These are phyloP conservation scores for Suillus tomentosus DNA, from an alignment of 768 basidiomycete species.

Conservation along the genomic window DNA sequence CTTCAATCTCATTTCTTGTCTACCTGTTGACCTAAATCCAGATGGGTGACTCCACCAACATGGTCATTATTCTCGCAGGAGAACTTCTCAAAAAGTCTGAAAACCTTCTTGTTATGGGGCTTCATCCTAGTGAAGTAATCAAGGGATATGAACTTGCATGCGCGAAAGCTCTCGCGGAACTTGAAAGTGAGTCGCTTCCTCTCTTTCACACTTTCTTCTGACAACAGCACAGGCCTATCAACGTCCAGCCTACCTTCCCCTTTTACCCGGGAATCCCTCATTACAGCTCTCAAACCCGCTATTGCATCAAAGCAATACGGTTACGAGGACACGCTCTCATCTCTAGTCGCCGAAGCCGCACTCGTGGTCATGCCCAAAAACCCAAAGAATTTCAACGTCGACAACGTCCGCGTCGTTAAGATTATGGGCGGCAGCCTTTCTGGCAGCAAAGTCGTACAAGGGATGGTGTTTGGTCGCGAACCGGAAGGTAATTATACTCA, in stretches of 20 bases:
- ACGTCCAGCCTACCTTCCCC: slow-evolving; percentile 70
- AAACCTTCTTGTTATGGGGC: slow-evolving; percentile 89
- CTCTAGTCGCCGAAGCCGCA: slow-evolving; percentile 91
- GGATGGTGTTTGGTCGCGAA: slow-evolving; percentile 98
- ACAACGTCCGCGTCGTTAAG: slow-evolving; percentile 97
- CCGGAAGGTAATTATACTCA: slow-evolving; percentile 69
- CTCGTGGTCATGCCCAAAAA: slow-evolving; percentile 89
- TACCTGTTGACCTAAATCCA: slow-evolving; percentile 31
- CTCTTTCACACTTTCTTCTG: slow-evolving; percentile 15
- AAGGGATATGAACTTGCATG: slow-evolving; percentile 94
- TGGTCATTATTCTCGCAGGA: slow-evolving; percentile 92
- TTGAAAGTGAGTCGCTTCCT: slow-evolving; percentile 71
- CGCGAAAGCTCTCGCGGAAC: slow-evolving; percentile 78
- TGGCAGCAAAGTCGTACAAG: slow-evolving; percentile 85
- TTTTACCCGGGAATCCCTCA: slow-evolving; percentile 66
- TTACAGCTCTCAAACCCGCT: slow-evolving; percentile 80
- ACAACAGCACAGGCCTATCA: slow-evolving; percentile 57
- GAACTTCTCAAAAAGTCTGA: slow-evolving; percentile 95
- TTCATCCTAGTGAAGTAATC: slow-evolving; percentile 95
- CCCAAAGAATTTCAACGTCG: slow-evolving; percentile 93
- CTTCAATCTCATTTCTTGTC: slow-evolving; percentile 4
- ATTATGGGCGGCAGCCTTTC: slow-evolving; percentile 94
- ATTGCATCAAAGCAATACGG: slow-evolving; percentile 99
- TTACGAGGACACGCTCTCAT: slow-evolving; percentile 78
- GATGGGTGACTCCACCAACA: slow-evolving; percentile 98